Conservation (phyloP, 106 monocot species). For the Allium fistulosum region DNA sequence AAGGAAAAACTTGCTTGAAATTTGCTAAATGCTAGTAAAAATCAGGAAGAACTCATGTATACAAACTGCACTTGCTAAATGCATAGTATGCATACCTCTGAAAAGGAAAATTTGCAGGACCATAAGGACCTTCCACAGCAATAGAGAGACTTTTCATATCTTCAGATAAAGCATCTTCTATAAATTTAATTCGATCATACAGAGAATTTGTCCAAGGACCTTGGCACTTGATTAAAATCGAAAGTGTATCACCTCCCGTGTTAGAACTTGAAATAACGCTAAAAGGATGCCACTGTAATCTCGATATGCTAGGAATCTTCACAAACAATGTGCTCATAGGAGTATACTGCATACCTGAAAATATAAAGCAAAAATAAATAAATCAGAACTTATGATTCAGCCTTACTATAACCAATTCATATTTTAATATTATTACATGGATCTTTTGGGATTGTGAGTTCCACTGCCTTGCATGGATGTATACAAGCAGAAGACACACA, state of each 20-base stretch:
- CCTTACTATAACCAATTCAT: no score
- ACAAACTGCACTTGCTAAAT: no score
- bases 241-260: constrained; percentile 27
- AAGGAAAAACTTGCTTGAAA: no score
- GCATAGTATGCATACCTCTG: constrained; percentile 20
- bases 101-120: constrained; percentile 34
- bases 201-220: constrained; percentile 70
- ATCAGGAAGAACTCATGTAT: no score
- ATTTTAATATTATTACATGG: constrained; percentile 22
- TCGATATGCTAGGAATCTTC: constrained; percentile 70
- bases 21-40: no score
- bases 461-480: constrained; percentile 65
- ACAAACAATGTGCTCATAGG: constrained; percentile 69
- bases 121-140: constrained; percentile 78
- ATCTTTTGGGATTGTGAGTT: constrained; percentile 62
- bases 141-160: constrained; percentile 19
- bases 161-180: constrained; percentile 5
- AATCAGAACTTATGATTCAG: no score
- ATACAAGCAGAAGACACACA: constrained; percentile 39
- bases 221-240: constrained; percentile 59
- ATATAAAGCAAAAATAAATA: not conserved
- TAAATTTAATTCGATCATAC: constrained; percentile 24
- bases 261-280: constrained; percentile 59
- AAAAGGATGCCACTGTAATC: constrained; percentile 86
- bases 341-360: constrained; percentile 50